Evolutionary conservation across 177 flowering plant species (phyloP).

Genomic region (Vitis hybrid): DNA sequence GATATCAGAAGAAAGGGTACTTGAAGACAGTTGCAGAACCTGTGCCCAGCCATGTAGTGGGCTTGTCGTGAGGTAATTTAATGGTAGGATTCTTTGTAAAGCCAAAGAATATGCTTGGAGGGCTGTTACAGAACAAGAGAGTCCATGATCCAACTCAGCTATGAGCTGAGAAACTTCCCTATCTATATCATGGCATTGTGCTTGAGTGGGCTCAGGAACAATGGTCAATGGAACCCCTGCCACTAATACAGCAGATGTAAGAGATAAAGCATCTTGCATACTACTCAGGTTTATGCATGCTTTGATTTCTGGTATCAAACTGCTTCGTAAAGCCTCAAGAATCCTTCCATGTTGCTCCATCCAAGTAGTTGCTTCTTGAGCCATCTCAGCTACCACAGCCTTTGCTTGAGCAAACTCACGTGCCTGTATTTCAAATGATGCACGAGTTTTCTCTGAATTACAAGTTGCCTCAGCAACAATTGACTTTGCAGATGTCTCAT

Average conservation of each 20-base stretch:
- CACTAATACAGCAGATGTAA: conserved; percentile 76
- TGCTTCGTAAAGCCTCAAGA: conserved; percentile 77
- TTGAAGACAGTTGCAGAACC: conserved; percentile 63
- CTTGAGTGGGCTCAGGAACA: conserved; percentile 98
- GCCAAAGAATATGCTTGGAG: conserved; percentile 73
- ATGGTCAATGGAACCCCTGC: conserved; percentile 89
- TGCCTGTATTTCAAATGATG: conserved; percentile 71
- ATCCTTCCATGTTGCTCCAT: conserved; percentile 87
- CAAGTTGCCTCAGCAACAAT: conserved; percentile 77
- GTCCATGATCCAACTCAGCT: conserved; percentile 63
- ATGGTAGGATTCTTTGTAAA: conserved; percentile 79
- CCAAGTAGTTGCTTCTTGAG: conserved; percentile 83
- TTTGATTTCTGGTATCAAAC: conserved; percentile 59
- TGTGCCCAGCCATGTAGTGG: conserved; percentile 90
- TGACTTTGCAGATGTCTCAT: conserved; percentile 82
- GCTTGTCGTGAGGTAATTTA: conserved; percentile 78
- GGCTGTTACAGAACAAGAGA: conserved; percentile 56
- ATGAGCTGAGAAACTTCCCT: conserved; percentile 73
- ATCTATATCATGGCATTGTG: conserved; percentile 85
- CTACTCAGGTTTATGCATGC: conserved; percentile 41
- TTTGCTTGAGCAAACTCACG: conserved; percentile 84
- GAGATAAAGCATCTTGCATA: conserved; percentile 62
- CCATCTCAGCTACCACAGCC: conserved; percentile 65
- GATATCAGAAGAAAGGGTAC: conserved; percentile 64
- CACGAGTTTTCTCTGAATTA: conserved; percentile 64